phyloP scores from a whole-genome alignment of 306 rosid species.

The Cucurbita maxima region DNA sequence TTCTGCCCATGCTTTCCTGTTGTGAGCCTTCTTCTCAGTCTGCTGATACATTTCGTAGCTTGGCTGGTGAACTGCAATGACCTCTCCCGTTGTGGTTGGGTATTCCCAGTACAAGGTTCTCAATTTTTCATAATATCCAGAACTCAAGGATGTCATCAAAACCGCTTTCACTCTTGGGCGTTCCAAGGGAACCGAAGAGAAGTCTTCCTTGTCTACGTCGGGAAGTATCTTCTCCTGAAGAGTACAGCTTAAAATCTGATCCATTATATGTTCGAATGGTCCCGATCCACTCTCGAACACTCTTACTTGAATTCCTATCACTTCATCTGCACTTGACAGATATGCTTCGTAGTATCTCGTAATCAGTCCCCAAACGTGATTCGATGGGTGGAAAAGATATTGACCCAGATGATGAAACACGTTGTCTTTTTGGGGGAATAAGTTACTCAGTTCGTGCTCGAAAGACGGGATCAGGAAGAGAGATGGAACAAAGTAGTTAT shows the following conservation, averaged over 20 bases:
- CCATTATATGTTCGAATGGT: constrained; percentile 43
- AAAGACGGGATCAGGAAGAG: constrained; percentile 55
- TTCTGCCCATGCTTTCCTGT: constrained; percentile 65
- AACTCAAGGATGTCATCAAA: constrained; percentile 43
- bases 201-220: constrained; percentile 18
- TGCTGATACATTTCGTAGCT: constrained; percentile 64
- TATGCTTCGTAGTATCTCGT: constrained; percentile 48
- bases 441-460: constrained; percentile 34
- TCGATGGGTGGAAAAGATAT: constrained; percentile 54
- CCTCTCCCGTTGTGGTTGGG: constrained; percentile 49
- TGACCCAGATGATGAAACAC: constrained; percentile 61
- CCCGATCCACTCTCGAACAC: constrained; percentile 41
- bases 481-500: constrained; percentile 57
- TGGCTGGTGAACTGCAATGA: constrained; percentile 46
- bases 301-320: constrained; percentile 57
- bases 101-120: constrained; percentile 57
- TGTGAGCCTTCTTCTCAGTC: constrained; percentile 41
- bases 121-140: constrained; percentile 45
- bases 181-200: constrained; percentile 8
- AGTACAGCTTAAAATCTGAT: constrained; percentile 49
- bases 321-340: constrained; percentile 41
- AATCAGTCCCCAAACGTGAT: constrained; percentile 59
- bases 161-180: constrained; percentile 35
- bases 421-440: constrained; percentile 50
- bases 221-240: constrained; percentile 40